Evolutionary conservation across 768 basidiomycete species (phyloP).

Genomic region (Piloderma croceum): DNA sequence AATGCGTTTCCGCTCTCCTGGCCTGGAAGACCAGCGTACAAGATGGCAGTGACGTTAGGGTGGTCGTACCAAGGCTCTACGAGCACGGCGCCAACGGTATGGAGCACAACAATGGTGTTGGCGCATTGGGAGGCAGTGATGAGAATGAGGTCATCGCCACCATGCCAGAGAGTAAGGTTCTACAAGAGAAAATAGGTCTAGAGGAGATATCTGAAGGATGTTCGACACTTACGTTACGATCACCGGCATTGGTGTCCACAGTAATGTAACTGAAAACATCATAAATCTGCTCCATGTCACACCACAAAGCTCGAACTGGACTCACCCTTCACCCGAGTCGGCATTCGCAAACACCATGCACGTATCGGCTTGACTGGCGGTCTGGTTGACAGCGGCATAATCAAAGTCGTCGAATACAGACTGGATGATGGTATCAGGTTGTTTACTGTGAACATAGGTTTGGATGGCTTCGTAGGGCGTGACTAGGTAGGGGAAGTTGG

Average conservation of each 20-base stretch:
- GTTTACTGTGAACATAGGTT: conserved; percentile 30
- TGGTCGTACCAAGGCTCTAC: conserved; percentile 70
- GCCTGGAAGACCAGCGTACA: conserved; percentile 53
- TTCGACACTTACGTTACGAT: conserved; percentile 37
- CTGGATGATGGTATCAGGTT: conserved; percentile 34
- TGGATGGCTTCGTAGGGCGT: conserved; percentile 43
- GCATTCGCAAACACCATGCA: conserved; percentile 59
- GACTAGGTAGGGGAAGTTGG: conserved; percentile 39
- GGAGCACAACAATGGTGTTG: conserved; percentile 77
- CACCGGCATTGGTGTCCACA: conserved; percentile 59
- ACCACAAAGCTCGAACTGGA: conserved; percentile 19
- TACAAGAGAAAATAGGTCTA: background rate
- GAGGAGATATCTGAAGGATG: background rate
- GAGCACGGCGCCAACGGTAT: conserved; percentile 69
- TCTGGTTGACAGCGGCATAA: conserved; percentile 25
- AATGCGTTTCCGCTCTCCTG: conserved; percentile 77
- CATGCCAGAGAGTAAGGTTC: conserved; percentile 32
- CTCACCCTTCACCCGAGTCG: conserved; percentile 27
- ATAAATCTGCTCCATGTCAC: conserved; percentile 43
- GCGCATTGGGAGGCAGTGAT: conserved; percentile 55
- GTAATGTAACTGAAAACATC: conserved; percentile 46
- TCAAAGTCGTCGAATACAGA: conserved; percentile 41
- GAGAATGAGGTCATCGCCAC: conserved; percentile 36
- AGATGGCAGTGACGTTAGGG: conserved; percentile 65
- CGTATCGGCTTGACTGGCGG: conserved; percentile 46